Base-by-base conservation (phyloP, 2,329 filamentous ascomycete species). In the Ascochyta viciae-villosae region DNA sequence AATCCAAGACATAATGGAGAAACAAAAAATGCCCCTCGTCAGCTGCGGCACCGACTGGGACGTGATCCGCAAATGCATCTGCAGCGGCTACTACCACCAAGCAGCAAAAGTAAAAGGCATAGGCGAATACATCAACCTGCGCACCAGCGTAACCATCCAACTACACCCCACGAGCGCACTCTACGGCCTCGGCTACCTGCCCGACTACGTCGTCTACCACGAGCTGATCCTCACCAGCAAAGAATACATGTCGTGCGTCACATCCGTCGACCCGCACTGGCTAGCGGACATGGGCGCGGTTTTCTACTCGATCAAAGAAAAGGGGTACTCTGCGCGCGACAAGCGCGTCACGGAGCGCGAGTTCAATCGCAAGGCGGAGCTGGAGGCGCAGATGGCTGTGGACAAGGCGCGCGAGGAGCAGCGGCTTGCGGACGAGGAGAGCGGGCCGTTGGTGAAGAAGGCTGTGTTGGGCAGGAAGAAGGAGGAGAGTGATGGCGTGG, bases 1-100 rank as follows among this genome's bases (percentile, higher is more conserved):
- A 77, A 85, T 99, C 27, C 80, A 89, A 57, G 95, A 98, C 73
- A 98, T 99, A 72, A 95, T 98, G 88, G 88, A 88, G 64, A 89
- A 91, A 80, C 92, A 96, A 75, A 93, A 95, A 74, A 95, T 99
- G 92, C 76, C 85, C 48, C 84, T 98, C 66, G 81, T 87, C 39
- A 93, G 90, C 76, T 97, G 93, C 70, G 95, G 95, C 29, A 98
- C 94, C 39, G 96, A 99, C 78, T 97, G 95, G 90, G 96, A 99
- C 74, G 81, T 96, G 9, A 92, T 98, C 53, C 88, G 95, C 60
- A 94, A 95, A 76, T 98, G 94, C 74, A 96, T 99, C 72, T 99
- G 96, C 80, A 92, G 91, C 0, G 95, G 95, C 12, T 99, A 96
- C 81, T 99, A 98, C 78, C 94, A 98, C 72, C 95, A 99, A 79